A percentile compares a stretch with the other conserved stretches of the same genome.
These are phyloP conservation scores for Patellifolia procumbens DNA, from an alignment of 179 eudicot genomes.

Conservation along the genomic window DNA sequence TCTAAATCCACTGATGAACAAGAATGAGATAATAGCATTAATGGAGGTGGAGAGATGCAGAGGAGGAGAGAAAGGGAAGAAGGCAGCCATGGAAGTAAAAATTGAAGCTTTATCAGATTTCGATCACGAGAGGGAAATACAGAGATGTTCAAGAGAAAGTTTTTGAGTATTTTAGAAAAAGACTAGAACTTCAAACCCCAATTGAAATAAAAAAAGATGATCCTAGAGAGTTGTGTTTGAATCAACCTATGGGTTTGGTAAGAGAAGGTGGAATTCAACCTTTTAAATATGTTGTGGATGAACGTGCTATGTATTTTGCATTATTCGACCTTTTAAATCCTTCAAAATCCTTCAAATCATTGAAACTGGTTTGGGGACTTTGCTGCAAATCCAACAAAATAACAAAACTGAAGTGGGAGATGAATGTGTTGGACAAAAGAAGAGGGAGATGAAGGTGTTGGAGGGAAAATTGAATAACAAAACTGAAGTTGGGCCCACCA, in stretches of 20 bases:
- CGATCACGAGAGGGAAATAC: constrained; percentile 79
- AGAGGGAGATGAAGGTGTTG: too few relatives aligned
- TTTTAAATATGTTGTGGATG: constrained; percentile 56
- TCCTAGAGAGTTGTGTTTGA: constrained; percentile 70
- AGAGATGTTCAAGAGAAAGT: constrained; percentile 70
- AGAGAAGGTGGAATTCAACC: constrained; percentile 69
- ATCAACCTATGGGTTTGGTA: constrained; percentile 65
- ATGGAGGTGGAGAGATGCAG: constrained; percentile 40
- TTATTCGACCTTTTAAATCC: too few relatives aligned
- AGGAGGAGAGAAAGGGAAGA: constrained; percentile 16
- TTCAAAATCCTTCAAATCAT: too few relatives aligned
- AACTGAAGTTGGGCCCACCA: too few relatives aligned
- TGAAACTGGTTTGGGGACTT: too few relatives aligned
- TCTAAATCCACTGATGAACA: constrained; percentile 33
- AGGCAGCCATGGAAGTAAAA: constrained; percentile 39
- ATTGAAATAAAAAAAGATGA: constrained; percentile 73
- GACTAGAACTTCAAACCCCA: constrained; percentile 81
- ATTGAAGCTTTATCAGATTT: constrained; percentile 46
- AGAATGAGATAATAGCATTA: background rate
- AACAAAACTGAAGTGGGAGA: too few relatives aligned
- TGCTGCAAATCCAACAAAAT: too few relatives aligned
- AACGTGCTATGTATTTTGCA: constrained; percentile 81
- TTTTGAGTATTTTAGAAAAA: constrained; percentile 54
- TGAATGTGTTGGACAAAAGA: too few relatives aligned
- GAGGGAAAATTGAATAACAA: too few relatives aligned